A percentile compares a stretch with the other conserved stretches of the same genome.
These are phyloP conservation scores for Fusarium pininemorale DNA, from an alignment of 2,329 filamentous ascomycete genomes.

Conservation along the genomic window DNA sequence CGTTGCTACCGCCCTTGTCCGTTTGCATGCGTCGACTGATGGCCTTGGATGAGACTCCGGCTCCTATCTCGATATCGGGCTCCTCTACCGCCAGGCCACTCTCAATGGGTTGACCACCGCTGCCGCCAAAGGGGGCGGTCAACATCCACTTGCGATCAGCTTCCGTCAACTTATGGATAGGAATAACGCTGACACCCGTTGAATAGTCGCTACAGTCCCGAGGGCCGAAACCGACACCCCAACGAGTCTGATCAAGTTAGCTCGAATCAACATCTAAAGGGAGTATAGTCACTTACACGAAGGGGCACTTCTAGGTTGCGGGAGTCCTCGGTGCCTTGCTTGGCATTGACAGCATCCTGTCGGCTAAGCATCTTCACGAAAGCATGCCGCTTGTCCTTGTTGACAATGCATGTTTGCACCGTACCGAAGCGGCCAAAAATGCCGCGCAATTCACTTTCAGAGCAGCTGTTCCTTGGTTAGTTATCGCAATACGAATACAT, in stretches of 20 bases:
- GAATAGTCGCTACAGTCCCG: constrained; percentile 97
- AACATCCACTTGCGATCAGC: constrained; percentile 98
- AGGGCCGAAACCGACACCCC: constrained; percentile 97
- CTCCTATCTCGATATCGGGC: constrained; percentile 97
- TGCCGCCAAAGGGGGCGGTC: constrained; percentile 91
- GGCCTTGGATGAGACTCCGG: constrained; percentile 94
- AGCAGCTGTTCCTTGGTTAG: constrained; percentile 62
- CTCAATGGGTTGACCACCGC: constrained; percentile 83
- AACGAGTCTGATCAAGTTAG: constrained; percentile 74
- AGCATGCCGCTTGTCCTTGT: constrained; percentile 96
- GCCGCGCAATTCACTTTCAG: constrained; percentile 81
- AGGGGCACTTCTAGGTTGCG: constrained; percentile 77
- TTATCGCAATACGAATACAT: background rate
- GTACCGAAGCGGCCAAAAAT: constrained; percentile 85
- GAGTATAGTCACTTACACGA: constrained; percentile 63
- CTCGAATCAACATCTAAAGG: constrained; percentile 27
- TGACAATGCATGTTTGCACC: constrained; percentile 98
- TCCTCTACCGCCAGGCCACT: constrained; percentile 91
- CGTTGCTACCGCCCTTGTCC: constrained; percentile 71
- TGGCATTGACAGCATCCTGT: constrained; percentile 82
- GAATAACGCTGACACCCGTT: constrained; percentile 91
- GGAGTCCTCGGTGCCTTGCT: constrained; percentile 85
- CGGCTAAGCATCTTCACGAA: constrained; percentile 99
- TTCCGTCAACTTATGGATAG: constrained; percentile 90
- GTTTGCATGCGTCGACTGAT: constrained; percentile 76